Percentiles rank a stretch among this genome's conserved stretches.
Evolutionary conservation across 2,329 filamentous ascomycete genomes (phyloP).

Genomic region (Colletotrichum euphorbiae): DNA sequence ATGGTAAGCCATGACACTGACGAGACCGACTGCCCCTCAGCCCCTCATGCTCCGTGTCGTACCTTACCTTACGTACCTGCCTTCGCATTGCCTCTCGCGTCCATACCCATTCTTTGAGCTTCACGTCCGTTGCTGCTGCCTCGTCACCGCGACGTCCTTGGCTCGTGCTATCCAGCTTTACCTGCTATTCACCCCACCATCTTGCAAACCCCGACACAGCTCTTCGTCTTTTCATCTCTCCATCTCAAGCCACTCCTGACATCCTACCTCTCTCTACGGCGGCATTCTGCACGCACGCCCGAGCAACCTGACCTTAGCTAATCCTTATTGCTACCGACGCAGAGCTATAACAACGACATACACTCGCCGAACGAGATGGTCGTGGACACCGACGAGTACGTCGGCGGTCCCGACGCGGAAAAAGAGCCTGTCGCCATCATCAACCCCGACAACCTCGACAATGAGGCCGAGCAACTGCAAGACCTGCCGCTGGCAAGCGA

Average conservation of each 20-base stretch:
- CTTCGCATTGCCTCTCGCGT: not conserved
- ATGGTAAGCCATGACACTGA: constrained; percentile 32
- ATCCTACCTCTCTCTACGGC: not conserved
- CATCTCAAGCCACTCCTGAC: not conserved
- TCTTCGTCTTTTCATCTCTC: constrained; percentile 16
- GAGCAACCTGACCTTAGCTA: constrained; percentile 13
- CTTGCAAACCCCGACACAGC: constrained; percentile 19
- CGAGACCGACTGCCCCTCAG: constrained; percentile 8
- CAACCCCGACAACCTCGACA: constrained; percentile 63
- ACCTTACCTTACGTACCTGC: not conserved
- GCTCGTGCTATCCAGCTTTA: not conserved
- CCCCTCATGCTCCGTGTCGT: constrained; percentile 6
- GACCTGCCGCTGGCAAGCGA: constrained; percentile 64
- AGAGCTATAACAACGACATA: constrained; percentile 64
- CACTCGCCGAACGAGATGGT: constrained; percentile 69
- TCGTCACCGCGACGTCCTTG: not conserved
- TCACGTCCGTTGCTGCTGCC: not conserved
- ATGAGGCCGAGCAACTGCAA: constrained; percentile 60
- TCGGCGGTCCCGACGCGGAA: constrained; percentile 61
- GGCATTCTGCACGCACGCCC: not conserved
- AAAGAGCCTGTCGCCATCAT: constrained; percentile 66
- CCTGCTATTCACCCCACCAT: constrained; percentile 33
- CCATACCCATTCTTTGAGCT: constrained; percentile 21
- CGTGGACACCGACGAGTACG: constrained; percentile 66
- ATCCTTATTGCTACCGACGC: constrained; percentile 10